Conservation (phyloP, 768 basidiomycete species). For the Favolaschia claudopus region DNA sequence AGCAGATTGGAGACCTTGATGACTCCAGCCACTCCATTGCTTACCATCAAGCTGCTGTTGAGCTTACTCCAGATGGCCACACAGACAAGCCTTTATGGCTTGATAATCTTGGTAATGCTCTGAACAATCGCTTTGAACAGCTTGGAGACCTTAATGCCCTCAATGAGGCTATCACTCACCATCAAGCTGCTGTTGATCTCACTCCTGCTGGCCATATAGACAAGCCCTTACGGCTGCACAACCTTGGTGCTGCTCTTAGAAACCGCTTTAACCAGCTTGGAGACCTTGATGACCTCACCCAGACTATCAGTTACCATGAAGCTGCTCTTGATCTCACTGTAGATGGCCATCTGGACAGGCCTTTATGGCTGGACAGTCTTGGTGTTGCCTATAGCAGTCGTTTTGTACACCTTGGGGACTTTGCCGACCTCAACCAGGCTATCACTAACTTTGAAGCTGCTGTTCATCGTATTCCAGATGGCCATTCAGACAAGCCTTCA, state of each 20-base stretch:
- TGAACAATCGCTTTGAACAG: conserved; percentile 2
- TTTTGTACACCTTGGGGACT: conserved; percentile 22
- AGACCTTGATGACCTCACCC: conserved; percentile 11
- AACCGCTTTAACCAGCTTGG: conserved; percentile 13
- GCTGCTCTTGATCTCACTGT: conserved; percentile 10
- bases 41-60: conserved; percentile 1
- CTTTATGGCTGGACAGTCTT: conserved; percentile 23
- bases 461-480: conserved; percentile 30
- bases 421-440: conserved; percentile 31
- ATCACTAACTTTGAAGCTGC: conserved; percentile 24
- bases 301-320: conserved; percentile 1
- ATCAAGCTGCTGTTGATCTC: background rate
- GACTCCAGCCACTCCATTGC: background rate
- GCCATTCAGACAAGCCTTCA: conserved; percentile 21
- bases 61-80: conserved; percentile 10
- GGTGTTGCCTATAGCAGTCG: conserved; percentile 13
- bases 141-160: background rate
- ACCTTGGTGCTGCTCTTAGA: conserved; percentile 9
- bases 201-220: conserved; percentile 15
- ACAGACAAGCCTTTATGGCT: conserved; percentile 10
- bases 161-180: too few relatives aligned
- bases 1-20: background rate
- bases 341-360: conserved; percentile 26
- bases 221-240: conserved; percentile 12
- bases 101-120: conserved; percentile 9